phyloP scores from a whole-genome alignment of 257 asterid genomes.

The Solanum peruvianum region DNA sequence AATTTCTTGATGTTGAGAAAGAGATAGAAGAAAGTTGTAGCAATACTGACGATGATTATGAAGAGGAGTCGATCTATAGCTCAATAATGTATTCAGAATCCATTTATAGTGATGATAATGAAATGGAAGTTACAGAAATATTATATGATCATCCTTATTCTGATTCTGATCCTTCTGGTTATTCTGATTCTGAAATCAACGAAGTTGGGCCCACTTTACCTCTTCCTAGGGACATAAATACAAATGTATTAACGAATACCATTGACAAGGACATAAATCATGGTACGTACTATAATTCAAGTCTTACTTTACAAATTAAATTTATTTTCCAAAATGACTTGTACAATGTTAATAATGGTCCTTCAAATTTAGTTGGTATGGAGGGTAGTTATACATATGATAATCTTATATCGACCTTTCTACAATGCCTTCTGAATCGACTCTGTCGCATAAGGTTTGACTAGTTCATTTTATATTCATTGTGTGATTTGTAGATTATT shows the following conservation, averaged over 20 bases:
- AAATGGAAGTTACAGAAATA: conserved; percentile 18
- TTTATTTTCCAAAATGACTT: background rate
- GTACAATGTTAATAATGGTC: background rate
- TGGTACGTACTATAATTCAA: background rate
- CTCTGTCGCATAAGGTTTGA: too few relatives aligned
- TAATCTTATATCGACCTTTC: too few relatives aligned
- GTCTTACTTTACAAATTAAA: background rate
- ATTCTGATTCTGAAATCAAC: conserved; percentile 12
- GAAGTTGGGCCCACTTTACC: conserved; percentile 30
- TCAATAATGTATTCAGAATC: conserved; percentile 37
- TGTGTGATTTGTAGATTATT: too few relatives aligned
- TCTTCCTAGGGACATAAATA: background rate
- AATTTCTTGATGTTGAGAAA: conserved; percentile 1
- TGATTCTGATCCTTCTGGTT: conserved; percentile 17
- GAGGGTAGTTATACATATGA: background rate
- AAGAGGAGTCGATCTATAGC: conserved; percentile 22
- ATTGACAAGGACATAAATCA: background rate
- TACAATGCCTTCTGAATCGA: background rate
- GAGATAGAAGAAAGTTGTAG: background rate
- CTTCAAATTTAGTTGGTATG: too few relatives aligned
- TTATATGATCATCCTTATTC: background rate
- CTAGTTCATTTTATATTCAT: too few relatives aligned
- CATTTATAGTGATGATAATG: background rate
- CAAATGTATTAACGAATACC: background rate
- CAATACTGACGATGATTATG: background rate